These are phyloP conservation scores for Ceratobasidium sp. DNA, from an alignment of 1,284 basidiomycete genomes.

Conservation along the genomic window DNA sequence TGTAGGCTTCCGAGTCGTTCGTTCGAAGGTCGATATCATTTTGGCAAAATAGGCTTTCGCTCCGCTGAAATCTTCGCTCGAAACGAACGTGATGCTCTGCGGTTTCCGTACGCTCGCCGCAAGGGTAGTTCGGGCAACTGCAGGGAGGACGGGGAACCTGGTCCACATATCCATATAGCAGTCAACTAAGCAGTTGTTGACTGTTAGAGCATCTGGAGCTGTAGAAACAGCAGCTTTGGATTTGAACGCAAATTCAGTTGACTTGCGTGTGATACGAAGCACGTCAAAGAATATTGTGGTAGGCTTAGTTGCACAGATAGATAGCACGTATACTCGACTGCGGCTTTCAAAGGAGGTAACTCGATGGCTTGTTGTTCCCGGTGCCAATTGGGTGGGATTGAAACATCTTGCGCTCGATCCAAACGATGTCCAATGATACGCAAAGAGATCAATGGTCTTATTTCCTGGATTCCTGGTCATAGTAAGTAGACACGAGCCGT, in stretches of 20 bases:
- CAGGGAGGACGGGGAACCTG: conserved; percentile 68
- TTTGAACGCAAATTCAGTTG: conserved; percentile 61
- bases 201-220: conserved; percentile 44
- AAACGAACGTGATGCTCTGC: conserved; percentile 59
- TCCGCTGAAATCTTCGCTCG: conserved; percentile 51
- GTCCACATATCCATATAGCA: conserved; percentile 71
- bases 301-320: conserved; percentile 55
- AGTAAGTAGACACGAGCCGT: conserved; percentile 17
- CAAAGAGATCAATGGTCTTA: conserved; percentile 49
- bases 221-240: not conserved
- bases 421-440: conserved; percentile 68
- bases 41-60: conserved; percentile 58
- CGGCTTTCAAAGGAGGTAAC: conserved; percentile 63
- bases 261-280: conserved; percentile 63
- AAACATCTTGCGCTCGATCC: too few relatives aligned
- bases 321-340: conserved; percentile 58
- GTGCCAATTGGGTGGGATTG: too few relatives aligned
- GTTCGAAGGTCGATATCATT: conserved; percentile 62
- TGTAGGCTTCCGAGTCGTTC: conserved; percentile 63
- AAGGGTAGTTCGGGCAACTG: conserved; percentile 59
- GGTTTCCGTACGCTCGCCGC: conserved; percentile 52
- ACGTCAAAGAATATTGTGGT: conserved; percentile 58
- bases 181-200: conserved; percentile 65
- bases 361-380: too few relatives aligned
- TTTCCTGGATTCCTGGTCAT: not conserved